These are phyloP conservation scores for Nitzschia sp. DNA, from an alignment of 108 stramenopile genomes.

Conservation along the genomic window DNA sequence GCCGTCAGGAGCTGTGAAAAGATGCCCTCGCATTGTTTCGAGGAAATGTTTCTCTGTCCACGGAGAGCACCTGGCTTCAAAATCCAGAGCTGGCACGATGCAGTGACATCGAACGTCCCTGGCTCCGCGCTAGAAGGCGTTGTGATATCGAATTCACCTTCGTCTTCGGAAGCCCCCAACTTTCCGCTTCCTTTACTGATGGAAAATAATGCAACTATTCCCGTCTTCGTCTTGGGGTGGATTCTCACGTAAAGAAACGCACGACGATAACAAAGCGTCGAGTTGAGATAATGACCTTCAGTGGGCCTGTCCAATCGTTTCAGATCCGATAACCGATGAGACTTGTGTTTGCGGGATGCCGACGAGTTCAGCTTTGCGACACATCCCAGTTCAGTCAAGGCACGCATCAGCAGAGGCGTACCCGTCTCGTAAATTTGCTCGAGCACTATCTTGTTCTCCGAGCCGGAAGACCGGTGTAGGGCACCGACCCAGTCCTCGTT, in stretches of 20 bases:
- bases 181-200: slow-evolving; percentile 60
- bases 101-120: slow-evolving; percentile 49
- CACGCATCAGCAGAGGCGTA: slow-evolving; percentile 77
- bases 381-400: slow-evolving; percentile 84
- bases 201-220: slow-evolving; percentile 73
- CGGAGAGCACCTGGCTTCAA: slow-evolving; percentile 74
- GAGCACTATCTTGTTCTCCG: slow-evolving; percentile 45
- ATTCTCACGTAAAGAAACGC: slow-evolving; percentile 83
- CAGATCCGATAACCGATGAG: slow-evolving; percentile 64
- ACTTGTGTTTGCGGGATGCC: slow-evolving; percentile 43
- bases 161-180: slow-evolving; percentile 14
- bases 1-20: slow-evolving; percentile 67
- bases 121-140: slow-evolving; percentile 31
- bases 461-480: slow-evolving; percentile 40
- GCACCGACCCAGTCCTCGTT: slow-evolving; percentile 61
- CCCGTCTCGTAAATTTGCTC: slow-evolving; percentile 89
- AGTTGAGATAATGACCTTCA: slow-evolving; percentile 72
- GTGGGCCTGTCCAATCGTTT: slow-evolving; percentile 54
- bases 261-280: slow-evolving; percentile 60
- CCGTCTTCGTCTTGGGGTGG: slow-evolving; percentile 65
- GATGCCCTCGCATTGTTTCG: slow-evolving; percentile 66
- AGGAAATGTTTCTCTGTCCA: slow-evolving; percentile 62
- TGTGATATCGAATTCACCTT: slow-evolving; percentile 41
- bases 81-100: slow-evolving; percentile 74
- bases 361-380: slow-evolving; percentile 50